A percentile compares a stretch with the other conserved stretches of the same genome.
Conservation (phyloP, 1,139 yeast species). For the Arxiozyma telluris region DNA sequence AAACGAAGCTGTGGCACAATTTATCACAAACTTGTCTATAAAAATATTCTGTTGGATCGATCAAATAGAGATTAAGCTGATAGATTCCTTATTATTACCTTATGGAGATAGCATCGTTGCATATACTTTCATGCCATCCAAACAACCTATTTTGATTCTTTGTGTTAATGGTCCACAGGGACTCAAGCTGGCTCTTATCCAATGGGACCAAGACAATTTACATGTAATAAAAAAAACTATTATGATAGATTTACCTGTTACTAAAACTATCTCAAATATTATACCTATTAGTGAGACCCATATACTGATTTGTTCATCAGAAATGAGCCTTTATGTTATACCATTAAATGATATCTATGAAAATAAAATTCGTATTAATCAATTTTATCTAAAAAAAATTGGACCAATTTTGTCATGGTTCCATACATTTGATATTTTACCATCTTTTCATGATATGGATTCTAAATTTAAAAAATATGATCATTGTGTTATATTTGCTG, state of each 20-base stretch:
- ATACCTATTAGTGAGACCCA: not conserved
- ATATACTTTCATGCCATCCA: not conserved
- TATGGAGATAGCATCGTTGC: not conserved
- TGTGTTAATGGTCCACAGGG: not conserved
- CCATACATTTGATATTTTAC: not conserved
- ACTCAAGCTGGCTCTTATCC: not conserved
- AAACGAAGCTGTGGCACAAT: not conserved
- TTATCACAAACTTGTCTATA: not conserved
- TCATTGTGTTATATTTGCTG: not conserved
- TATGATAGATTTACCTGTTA: not conserved
- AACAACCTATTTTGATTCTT: not conserved
- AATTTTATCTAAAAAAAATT: not conserved
- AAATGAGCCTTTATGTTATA: not conserved
- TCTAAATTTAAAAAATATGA: not conserved
- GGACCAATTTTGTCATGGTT: not conserved
- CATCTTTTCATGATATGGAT: not conserved
- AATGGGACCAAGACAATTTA: not conserved
- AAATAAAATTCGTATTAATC: not conserved
- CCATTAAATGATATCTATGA: not conserved
- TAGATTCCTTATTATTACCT: not conserved
- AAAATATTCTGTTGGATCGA: not conserved
- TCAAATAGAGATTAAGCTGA: not conserved
- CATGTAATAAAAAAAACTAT: not conserved
- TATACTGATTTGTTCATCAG: not conserved
- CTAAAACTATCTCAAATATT: not conserved